Conservation (phyloP, 108 stramenopile genomes). For the Nitzschia putrida region DNA sequence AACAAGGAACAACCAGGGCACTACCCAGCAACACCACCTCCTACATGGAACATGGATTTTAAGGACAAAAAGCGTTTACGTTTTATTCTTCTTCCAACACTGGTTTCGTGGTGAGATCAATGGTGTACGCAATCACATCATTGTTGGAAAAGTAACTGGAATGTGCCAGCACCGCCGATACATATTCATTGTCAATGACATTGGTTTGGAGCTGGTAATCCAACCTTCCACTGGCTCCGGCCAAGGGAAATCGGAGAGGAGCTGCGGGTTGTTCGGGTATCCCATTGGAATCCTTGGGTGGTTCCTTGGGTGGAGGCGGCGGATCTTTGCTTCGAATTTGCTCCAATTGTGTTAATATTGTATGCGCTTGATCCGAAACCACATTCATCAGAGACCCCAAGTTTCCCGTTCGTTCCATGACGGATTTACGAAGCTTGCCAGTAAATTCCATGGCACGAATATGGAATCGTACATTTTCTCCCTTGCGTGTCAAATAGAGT, state of each 20-base stretch:
- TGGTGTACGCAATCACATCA: slow-evolving; percentile 71
- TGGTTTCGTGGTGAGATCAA: slow-evolving; percentile 34
- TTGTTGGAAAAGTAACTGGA: slow-evolving; percentile 62
- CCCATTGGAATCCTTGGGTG: not conserved
- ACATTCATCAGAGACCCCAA: slow-evolving; percentile 13
- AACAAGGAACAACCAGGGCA: not conserved
- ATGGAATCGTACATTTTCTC: slow-evolving; percentile 73
- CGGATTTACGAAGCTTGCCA: slow-evolving; percentile 50
- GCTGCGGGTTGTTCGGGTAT: slow-evolving; percentile 1
- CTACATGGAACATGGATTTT: too few species aligned
- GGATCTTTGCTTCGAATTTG: slow-evolving; percentile 6
- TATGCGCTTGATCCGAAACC: slow-evolving; percentile 24
- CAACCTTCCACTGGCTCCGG: slow-evolving; percentile 46
- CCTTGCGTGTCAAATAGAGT: slow-evolving; percentile 61
- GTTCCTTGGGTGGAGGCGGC: not conserved
- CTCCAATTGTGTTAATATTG: slow-evolving; percentile 22
- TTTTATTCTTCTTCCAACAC: too few species aligned
- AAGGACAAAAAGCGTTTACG: too few species aligned
- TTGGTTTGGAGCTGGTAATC: slow-evolving; percentile 72
- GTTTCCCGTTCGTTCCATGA: slow-evolving; percentile 27
- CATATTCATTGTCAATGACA: slow-evolving; percentile 79
- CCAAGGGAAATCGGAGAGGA: slow-evolving; percentile 54
- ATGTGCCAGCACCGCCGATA: slow-evolving; percentile 75
- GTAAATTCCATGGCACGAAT: slow-evolving; percentile 75
- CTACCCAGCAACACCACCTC: too few species aligned